These are phyloP conservation scores for Berkeleyomyces basicola DNA, from an alignment of 2,329 filamentous ascomycete genomes.

Conservation along the genomic window DNA sequence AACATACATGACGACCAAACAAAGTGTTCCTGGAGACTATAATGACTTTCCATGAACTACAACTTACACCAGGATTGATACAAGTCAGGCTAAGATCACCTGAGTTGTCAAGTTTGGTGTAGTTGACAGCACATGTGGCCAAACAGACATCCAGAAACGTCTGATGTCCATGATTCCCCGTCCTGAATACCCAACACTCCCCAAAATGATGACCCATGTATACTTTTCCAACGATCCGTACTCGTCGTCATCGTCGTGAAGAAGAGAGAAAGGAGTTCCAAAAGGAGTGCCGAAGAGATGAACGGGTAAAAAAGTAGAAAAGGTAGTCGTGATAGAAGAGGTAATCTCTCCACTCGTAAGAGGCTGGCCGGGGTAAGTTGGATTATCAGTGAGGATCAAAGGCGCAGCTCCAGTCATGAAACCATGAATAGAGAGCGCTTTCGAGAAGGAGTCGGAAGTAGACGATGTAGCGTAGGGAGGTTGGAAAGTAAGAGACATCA, in stretches of 20 bases:
- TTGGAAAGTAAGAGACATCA: not conserved
- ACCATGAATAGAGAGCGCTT: not conserved
- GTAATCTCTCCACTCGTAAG: not conserved
- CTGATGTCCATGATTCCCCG: not conserved
- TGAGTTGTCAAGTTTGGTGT: constrained; percentile 19
- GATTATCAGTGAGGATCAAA: not conserved
- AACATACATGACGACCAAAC: constrained; percentile 50
- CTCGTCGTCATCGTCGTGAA: not conserved
- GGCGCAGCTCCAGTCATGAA: not conserved
- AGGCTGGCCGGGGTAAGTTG: not conserved
- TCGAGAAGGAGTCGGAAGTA: not conserved
- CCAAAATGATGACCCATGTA: not conserved
- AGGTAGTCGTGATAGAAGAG: not conserved
- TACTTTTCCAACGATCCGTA: not conserved
- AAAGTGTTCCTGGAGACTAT: constrained; percentile 43
- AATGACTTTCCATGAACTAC: constrained; percentile 29
- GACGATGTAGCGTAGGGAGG: not conserved
- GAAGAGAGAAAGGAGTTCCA: not conserved
- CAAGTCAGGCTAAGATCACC: not conserved
- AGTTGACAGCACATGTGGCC: not conserved
- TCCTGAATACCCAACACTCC: not conserved
- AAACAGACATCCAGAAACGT: not conserved
- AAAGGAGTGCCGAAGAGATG: constrained; percentile 10
- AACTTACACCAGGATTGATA: not conserved
- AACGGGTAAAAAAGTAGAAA: not conserved